These are phyloP conservation scores for Thuidium tamariscinum DNA, from an alignment of 225 moss, liverwort and hornwort species.

Conservation along the genomic window DNA sequence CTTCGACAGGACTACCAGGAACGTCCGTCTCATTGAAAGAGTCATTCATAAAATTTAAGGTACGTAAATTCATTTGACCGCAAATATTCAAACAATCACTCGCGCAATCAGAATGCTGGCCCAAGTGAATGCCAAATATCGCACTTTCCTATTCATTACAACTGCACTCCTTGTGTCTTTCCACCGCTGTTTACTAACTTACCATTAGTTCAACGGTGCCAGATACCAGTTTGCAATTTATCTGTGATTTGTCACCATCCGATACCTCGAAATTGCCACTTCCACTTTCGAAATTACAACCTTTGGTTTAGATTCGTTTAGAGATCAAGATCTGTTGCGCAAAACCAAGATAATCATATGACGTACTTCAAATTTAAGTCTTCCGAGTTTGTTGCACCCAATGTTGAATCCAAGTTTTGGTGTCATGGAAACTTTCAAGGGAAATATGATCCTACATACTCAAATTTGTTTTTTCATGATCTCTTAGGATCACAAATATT, in stretches of 20 bases:
- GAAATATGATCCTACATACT: not conserved
- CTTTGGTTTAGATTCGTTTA: not conserved
- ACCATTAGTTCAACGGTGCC: not conserved
- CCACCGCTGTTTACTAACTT: too few species aligned
- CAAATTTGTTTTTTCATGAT: not conserved
- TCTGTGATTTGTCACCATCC: not conserved
- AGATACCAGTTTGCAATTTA: not conserved
- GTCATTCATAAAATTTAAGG: not conserved
- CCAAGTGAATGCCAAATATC: not conserved
- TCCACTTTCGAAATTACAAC: not conserved
- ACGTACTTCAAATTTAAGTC: not conserved
- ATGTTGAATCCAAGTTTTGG: not conserved
- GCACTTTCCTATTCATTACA: not conserved
- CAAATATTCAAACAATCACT: not conserved
- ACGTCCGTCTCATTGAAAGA: not conserved
- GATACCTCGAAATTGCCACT: not conserved
- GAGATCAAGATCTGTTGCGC: not conserved
- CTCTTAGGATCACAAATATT: not conserved
- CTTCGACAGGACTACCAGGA: not conserved
- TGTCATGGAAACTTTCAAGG: not conserved
- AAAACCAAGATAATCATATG: not conserved
- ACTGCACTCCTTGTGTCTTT: not conserved
- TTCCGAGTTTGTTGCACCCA: fast-evolving
- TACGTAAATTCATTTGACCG: not conserved
- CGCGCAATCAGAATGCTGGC: not conserved